These are phyloP conservation scores for Tuctoria greenei DNA, from an alignment of 176 grass and related monocot genomes.

Conservation along the genomic window DNA sequence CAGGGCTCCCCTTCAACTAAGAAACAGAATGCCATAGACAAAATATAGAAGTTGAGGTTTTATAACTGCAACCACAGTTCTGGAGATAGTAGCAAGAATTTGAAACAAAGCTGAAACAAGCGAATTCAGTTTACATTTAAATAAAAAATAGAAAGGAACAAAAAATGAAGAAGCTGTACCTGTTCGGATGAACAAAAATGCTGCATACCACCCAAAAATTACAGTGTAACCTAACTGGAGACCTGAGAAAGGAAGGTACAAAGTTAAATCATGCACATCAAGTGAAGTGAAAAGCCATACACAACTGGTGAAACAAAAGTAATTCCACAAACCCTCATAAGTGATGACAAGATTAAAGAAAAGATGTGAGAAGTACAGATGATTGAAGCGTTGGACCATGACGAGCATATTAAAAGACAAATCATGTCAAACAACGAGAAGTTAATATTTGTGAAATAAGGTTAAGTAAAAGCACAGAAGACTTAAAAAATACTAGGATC, in stretches of 20 bases:
- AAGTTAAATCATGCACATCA: constrained; percentile 16
- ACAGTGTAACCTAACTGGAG: constrained; percentile 92
- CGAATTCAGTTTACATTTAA: not conserved
- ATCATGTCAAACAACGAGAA: not conserved
- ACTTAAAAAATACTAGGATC: not conserved
- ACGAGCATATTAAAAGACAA: not conserved
- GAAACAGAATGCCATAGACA: constrained; percentile 2
- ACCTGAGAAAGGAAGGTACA: constrained; percentile 44
- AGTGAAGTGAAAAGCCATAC: constrained; percentile 1
- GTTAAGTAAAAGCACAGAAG: not conserved
- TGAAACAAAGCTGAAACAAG: constrained; percentile 7
- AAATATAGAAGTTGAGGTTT: constrained; percentile 29
- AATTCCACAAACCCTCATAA: not conserved
- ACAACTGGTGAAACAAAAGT: not conserved
- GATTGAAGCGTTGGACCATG: constrained; percentile 7
- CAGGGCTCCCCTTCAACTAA: too few relatives aligned
- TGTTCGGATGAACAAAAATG: constrained; percentile 93
- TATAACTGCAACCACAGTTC: not conserved
- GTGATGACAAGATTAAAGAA: not conserved
- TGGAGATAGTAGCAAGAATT: constrained; percentile 7
- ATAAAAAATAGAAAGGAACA: constrained; percentile 17
- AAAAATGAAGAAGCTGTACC: constrained; percentile 22
- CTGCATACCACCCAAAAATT: constrained; percentile 91
- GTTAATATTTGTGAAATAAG: not conserved
- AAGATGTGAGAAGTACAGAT: constrained; percentile 11